Conservation (phyloP, 2,329 filamentous ascomycete species). For the Verticillium isaacii region DNA sequence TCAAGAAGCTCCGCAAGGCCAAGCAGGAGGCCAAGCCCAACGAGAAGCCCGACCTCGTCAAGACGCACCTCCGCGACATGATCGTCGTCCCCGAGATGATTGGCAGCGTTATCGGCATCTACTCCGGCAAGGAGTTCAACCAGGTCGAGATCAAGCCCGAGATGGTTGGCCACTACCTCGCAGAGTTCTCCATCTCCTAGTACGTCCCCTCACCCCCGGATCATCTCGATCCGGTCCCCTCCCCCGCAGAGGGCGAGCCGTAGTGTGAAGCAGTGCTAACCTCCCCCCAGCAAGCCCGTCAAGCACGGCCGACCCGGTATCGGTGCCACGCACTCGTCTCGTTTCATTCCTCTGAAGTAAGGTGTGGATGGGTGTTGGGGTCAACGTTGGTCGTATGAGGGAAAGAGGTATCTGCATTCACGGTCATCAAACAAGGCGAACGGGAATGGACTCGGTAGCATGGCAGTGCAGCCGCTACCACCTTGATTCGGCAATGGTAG, state of each 20-base stretch:
- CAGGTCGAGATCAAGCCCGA: constrained; percentile 99
- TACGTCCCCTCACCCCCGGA: constrained; percentile 47
- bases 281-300: constrained; percentile 79
- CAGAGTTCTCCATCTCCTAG: constrained; percentile 99
- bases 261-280: constrained; percentile 38
- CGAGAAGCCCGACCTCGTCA: constrained; percentile 99
- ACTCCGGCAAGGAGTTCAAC: constrained; percentile 99
- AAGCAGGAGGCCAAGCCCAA: constrained; percentile 99
- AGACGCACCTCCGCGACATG: constrained; percentile 99
- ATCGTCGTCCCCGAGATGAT: constrained; percentile 99
- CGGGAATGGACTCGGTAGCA: constrained; percentile 51
- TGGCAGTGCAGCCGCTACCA: constrained; percentile 19
- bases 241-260: too few species aligned
- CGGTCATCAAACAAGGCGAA: constrained; percentile 48
- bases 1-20: constrained; percentile 99
- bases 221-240: background rate
- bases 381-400: constrained; percentile 15
- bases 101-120: constrained; percentile 96
- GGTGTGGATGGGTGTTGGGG: constrained; percentile 35
- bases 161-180: constrained; percentile 99
- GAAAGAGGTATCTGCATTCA: constrained; percentile 49
- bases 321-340: constrained; percentile 99
- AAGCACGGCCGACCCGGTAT: constrained; percentile 99
- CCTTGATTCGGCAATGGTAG: constrained; percentile 15
- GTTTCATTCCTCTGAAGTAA: constrained; percentile 99